phyloP scores from a whole-genome alignment of 164 flowering plant genomes.

The Annona cherimola region DNA sequence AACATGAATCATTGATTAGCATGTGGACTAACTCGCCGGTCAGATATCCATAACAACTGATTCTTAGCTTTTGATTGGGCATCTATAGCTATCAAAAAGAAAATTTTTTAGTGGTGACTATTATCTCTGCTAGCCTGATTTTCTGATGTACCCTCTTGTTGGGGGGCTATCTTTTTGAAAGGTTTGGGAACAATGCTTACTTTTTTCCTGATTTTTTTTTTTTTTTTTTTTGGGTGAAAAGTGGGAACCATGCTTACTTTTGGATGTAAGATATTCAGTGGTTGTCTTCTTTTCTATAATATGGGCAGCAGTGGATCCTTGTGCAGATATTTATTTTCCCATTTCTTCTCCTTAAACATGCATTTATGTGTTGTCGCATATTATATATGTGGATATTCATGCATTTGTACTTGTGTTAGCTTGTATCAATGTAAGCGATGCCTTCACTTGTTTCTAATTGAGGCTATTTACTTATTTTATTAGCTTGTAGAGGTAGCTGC shows the following conservation, averaged over 20 bases:
- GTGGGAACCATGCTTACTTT: background rate
- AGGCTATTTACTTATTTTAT: background rate
- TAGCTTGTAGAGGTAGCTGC: slow-evolving; percentile 68
- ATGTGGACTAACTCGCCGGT: too few relatives aligned
- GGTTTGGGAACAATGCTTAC: too few relatives aligned
- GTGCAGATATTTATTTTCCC: background rate
- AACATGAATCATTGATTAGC: too few relatives aligned
- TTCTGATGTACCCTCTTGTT: too few relatives aligned
- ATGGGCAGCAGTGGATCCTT: background rate
- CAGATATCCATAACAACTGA: too few relatives aligned
- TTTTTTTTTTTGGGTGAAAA: background rate
- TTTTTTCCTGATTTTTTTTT: too few relatives aligned
- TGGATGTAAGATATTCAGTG: background rate
- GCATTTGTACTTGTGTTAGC: background rate
- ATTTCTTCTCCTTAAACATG: background rate
- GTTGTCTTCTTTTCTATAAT: background rate
- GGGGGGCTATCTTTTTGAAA: too few relatives aligned
- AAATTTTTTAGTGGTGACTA: too few relatives aligned
- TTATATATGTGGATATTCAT: background rate
- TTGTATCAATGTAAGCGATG: background rate
- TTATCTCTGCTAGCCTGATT: too few relatives aligned
- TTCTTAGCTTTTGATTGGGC: too few relatives aligned
- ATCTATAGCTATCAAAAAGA: too few relatives aligned
- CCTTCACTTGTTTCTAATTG: background rate
- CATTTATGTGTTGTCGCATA: background rate